These are phyloP conservation scores for Fremontodendron californicum DNA, from an alignment of 345 rosid genomes.

Conservation along the genomic window DNA sequence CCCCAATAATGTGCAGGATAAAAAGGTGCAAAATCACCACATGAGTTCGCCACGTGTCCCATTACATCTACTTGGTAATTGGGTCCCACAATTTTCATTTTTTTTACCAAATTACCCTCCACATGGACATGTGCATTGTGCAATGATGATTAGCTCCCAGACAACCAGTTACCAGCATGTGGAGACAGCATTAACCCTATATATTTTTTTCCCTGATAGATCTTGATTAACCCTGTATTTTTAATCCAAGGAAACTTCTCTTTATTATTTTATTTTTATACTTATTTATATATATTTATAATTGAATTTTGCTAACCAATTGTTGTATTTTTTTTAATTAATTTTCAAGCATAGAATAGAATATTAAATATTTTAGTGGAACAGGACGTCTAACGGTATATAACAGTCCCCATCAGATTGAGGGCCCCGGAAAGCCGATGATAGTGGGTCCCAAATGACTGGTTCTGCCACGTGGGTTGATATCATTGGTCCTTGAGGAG, in stretches of 20 bases:
- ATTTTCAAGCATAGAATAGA: no score
- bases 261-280: no score
- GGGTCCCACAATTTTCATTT: neutral
- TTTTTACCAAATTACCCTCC: constrained; percentile 1
- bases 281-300: no score
- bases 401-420: neutral
- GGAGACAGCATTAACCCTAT: constrained; percentile 4
- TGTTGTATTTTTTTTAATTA: no score
- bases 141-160: neutral
- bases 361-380: neutral
- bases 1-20: neutral
- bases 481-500: neutral
- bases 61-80: neutral
- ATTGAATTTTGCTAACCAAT: no score
- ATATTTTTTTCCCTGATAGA: no score
- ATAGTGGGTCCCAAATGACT: neutral
- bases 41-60: constrained; percentile 10
- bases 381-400: neutral
- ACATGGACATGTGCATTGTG: neutral
- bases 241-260: neutral
- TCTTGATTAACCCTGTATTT: no score
- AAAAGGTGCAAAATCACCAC: neutral
- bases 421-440: no score
- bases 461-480: neutral
- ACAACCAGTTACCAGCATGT: neutral